These are phyloP conservation scores for Chiua virens DNA, from an alignment of 768 basidiomycete genomes.

Conservation along the genomic window DNA sequence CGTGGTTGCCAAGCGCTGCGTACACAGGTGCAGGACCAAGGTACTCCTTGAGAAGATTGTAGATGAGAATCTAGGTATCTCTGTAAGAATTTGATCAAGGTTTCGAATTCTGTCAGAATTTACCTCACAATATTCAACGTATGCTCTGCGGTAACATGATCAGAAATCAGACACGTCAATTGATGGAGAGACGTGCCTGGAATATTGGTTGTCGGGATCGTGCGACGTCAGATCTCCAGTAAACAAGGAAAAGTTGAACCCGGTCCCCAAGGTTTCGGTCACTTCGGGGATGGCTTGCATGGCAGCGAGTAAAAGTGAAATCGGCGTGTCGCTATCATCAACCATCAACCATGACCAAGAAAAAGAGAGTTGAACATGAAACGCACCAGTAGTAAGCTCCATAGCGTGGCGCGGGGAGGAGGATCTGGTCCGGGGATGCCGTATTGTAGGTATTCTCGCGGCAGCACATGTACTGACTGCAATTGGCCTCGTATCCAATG, in stretches of 20 bases:
- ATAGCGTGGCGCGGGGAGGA: constrained; percentile 62
- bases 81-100: constrained; percentile 44
- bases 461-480: constrained; percentile 64
- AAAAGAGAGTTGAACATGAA: neutral
- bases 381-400: constrained; percentile 39
- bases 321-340: constrained; percentile 53
- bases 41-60: constrained; percentile 59
- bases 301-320: constrained; percentile 55
- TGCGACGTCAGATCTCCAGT: constrained; percentile 78
- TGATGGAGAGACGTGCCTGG: constrained; percentile 36
- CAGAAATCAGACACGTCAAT: neutral
- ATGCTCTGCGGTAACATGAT: constrained; percentile 40
- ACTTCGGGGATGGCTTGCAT: constrained; percentile 66
- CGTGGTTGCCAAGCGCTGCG: constrained; percentile 72
- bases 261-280: constrained; percentile 55
- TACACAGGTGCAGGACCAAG: constrained; percentile 65
- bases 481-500: constrained; percentile 70
- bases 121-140: constrained; percentile 62
- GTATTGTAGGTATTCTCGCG: constrained; percentile 49
- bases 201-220: constrained; percentile 65
- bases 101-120: neutral
- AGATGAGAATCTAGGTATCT: constrained; percentile 48
- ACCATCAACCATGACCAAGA: neutral
- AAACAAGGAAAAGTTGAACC: constrained; percentile 65
- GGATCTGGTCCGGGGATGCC: constrained; percentile 44